These are phyloP conservation scores for Hevea brasiliensis DNA, from an alignment of 345 rosid species.

Conservation along the genomic window DNA sequence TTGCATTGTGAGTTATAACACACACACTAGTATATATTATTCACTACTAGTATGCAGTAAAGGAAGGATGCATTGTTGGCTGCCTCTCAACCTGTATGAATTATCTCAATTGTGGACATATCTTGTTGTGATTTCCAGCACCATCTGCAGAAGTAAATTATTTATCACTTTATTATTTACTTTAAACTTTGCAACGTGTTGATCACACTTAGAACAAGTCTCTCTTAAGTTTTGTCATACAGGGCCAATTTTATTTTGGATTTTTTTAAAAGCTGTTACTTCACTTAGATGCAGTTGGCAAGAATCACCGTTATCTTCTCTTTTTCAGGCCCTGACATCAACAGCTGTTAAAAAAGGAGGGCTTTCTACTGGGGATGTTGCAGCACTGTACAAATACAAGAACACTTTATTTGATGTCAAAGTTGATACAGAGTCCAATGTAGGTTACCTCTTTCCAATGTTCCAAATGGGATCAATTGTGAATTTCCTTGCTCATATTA, in stretches of 20 bases:
- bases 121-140: neutral
- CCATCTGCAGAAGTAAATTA: neutral
- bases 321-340: constrained; percentile 72
- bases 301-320: neutral
- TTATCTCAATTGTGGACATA: neutral
- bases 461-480: neutral
- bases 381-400: constrained; percentile 71
- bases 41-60: too few species aligned
- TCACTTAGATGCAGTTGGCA: neutral
- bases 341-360: constrained; percentile 78
- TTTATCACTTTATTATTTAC: neutral
- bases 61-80: neutral
- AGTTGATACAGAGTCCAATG: constrained; percentile 81
- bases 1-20: neutral
- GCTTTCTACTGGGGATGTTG: constrained; percentile 71
- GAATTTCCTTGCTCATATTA: neutral
- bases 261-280: neutral
- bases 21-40: neutral
- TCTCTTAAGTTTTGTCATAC: neutral
- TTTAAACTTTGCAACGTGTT: neutral
- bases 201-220: neutral
- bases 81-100: neutral
- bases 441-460: constrained; percentile 33
- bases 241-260: neutral
- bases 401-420: constrained; percentile 70